These are phyloP conservation scores for Penicillium sp. DNA, from an alignment of 2,329 filamentous ascomycete genomes.

Conservation along the genomic window DNA sequence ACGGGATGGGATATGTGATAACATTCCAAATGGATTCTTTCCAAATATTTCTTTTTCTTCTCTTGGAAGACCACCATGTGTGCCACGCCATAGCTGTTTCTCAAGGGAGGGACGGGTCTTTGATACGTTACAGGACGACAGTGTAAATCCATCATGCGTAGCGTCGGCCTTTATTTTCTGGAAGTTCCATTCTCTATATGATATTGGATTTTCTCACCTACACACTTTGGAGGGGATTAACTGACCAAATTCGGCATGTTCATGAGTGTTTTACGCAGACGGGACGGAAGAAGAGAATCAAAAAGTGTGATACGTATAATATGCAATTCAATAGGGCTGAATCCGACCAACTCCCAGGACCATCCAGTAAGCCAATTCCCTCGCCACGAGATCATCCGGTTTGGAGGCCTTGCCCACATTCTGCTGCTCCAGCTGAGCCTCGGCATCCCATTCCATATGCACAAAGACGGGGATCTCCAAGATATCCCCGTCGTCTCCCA, in stretches of 20 bases:
- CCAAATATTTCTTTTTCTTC: conserved; percentile 10
- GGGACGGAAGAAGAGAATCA: too few species aligned
- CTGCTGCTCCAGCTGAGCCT: conserved; percentile 41
- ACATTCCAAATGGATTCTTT: conserved; percentile 24
- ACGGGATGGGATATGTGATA: conserved; percentile 24
- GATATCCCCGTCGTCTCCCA: conserved; percentile 53
- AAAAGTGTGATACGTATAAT: conserved; percentile 1
- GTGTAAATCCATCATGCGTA: too few species aligned
- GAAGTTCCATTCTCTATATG: too few species aligned
- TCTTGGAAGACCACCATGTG: too few species aligned
- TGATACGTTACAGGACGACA: too few species aligned
- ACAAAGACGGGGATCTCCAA: conserved; percentile 95
- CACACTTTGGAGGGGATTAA: too few species aligned
- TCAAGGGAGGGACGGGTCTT: too few species aligned
- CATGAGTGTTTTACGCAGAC: too few species aligned
- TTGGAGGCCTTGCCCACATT: conserved; percentile 44
- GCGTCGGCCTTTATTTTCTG: too few species aligned
- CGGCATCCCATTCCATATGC: conserved; percentile 79
- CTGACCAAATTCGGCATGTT: too few species aligned
- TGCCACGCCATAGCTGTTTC: too few species aligned
- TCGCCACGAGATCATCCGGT: conserved; percentile 64
- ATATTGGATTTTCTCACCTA: too few species aligned
- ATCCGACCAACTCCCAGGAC: conserved; percentile 84
- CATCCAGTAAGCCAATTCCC: conserved; percentile 93
- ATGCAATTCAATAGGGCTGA: conserved; percentile 9